Base-by-base conservation (phyloP, 371 early-diverging fungal genomes). In the Circinella minor region DNA sequence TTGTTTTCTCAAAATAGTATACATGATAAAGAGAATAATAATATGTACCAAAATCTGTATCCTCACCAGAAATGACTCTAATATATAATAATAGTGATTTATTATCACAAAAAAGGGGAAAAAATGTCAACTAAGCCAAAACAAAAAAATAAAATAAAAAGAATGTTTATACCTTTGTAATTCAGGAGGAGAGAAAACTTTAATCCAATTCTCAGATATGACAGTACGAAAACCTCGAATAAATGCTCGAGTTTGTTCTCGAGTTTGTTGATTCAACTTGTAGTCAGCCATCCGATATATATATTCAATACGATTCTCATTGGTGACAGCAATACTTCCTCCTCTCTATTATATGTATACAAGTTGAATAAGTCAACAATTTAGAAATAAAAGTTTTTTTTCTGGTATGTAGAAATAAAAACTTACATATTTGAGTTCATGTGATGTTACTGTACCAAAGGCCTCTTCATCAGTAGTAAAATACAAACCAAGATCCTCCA, bases 211-310 rank as follows among this genome's bases (percentile, higher is more conserved):
- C 38, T 83, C 81, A 0, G 89, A 87, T 37, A 92, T 84, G 20
- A 97, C 88, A 7, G 84, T 74, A 18, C 83, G 77, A 70, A 89
- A 88, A 4, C 97, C 97, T 4, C 88, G 75, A 63, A 91, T 80
- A 74, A 97, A 95, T 3, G 95, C 95, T 36, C 73, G 73, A 63
- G 93, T 95, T 63, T 93, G 96, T 8, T 93, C 87, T 68, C 91
- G 86, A 39, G 95, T 89, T 72, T 90, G 88, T 71, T 88, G 89
- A 61, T 89, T 90, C 34, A 92, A 82, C 71, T 89, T 89, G 74
- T 92, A 94, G 55, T 95, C 90, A 34, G 91, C 89, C 69, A 92
- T 86, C 10, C 94, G 84, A 74, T 96, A 97, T 17, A 94, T 77
- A 71, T 89, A 83, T 81, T 94, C 89, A 75, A 97, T 75, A 74